Evolutionary conservation across 73 alveolate genomes (phyloP).

Genomic region (Paraurostyla sp.): DNA sequence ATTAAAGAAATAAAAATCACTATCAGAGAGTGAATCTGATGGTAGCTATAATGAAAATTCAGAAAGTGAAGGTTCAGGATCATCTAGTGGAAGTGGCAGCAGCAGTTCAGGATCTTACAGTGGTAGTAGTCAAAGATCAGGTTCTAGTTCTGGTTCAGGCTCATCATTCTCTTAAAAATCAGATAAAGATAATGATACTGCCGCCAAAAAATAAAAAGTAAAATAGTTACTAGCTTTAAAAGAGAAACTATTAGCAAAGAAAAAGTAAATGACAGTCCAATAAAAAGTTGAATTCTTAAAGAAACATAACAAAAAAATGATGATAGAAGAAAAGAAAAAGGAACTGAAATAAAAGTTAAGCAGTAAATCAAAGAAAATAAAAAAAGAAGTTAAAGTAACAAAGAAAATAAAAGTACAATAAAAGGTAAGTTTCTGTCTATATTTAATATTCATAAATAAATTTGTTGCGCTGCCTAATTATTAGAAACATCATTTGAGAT

Average conservation of each 20-base stretch:
- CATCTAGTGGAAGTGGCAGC: neutral
- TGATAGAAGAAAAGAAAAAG: constrained; percentile 1
- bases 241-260: neutral
- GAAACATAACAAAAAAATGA: constrained; percentile 5
- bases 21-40: constrained; percentile 1
- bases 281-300: constrained; percentile 3
- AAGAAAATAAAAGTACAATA: neutral
- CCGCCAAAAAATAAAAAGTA: neutral
- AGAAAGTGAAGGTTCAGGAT: too few relatives aligned
- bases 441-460: neutral
- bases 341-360: neutral
- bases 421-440: neutral
- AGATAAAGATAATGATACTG: neutral
- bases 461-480: too few relatives aligned
- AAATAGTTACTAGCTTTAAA: neutral
- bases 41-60: neutral
- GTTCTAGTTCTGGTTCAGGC: constrained; percentile 39
- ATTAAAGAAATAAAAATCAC: neutral
- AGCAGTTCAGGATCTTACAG: constrained; percentile 30
- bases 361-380: neutral
- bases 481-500: neutral
- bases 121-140: constrained; percentile 15
- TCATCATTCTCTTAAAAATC: neutral
- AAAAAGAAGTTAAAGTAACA: neutral
- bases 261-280: constrained; percentile 16